Base-by-base conservation (phyloP, 805 yeast genomes). In the Candida vaughaniae region DNA sequence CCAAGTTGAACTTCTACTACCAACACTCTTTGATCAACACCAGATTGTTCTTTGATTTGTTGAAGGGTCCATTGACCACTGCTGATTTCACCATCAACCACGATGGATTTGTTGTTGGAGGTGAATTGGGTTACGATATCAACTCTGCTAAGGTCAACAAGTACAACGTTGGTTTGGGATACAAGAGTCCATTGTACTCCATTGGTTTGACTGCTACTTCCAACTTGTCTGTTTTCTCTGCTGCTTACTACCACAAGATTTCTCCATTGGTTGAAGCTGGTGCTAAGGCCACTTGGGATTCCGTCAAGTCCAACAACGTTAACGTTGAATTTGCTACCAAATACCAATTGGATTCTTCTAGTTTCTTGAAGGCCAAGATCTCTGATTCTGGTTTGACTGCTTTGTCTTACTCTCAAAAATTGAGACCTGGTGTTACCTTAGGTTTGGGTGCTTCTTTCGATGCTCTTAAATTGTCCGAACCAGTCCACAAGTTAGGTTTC, bases 391-490 rank as follows among this genome's bases (percentile, higher is more conserved):
- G 99, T 73, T 73, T 89, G 56, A 84, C 96, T 53, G 89, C 96
- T 51, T 73, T 93, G 58, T 77, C 96, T 48, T 93, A 90, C 83
- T 85, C 91, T 62, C 98, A 91, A 76, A 82, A 78, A 56, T 78
- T 93, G 68, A 86, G 91, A 76, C 95, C 95, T 46, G 97, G 97
- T 69, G 96, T 93, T 56, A 87, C 86, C 61, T 75, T 93, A 57
- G 99, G 99, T 67, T 78, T 93, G 51, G 99, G 99, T 78, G 85
- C 95, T 56, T 88, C 95, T 48, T 82, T 93, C 71, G 96, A 93
- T 70, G 95, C 97, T 58, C 79, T 90, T 70, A 85, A 91, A 70
- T 78, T 91, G 62, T 82, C 86, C 63, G 97, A 90, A 77, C 87
- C 96, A 49, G 95, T 93, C 60, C 99, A 93, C 82, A 90, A 93